Percentiles rank a stretch among this genome's conserved stretches.
Conservation (phyloP, 371 early-diverging fungal genomes). For the Choanephora cucurbitarum region DNA sequence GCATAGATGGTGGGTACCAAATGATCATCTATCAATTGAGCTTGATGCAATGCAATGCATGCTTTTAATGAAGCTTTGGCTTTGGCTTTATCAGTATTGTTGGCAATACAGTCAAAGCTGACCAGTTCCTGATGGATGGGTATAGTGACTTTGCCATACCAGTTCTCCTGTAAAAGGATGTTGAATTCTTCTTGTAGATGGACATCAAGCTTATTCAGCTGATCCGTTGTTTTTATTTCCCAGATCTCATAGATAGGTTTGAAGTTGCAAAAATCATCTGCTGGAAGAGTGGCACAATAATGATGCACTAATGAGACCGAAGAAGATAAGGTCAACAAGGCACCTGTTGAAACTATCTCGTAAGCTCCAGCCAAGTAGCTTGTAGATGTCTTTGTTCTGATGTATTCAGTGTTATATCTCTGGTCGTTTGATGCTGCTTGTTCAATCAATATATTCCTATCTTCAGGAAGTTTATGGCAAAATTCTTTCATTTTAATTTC, state of each 20-base stretch:
- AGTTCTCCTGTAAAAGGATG: not conserved
- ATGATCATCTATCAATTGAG: constrained; percentile 72
- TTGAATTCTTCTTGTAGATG: too few relatives aligned
- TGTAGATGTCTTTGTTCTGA: too few relatives aligned
- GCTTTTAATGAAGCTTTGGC: constrained; percentile 71
- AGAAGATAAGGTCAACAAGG: too few relatives aligned
- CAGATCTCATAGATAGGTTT: constrained; percentile 5
- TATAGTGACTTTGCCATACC: constrained; percentile 1
- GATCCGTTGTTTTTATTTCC: not conserved
- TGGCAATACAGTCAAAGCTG: constrained; percentile 12
- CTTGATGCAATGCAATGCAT: constrained; percentile 62
- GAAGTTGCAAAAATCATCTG: constrained; percentile 11
- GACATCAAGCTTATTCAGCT: too few relatives aligned
- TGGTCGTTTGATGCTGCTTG: too few relatives aligned
- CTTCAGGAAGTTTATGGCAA: constrained; percentile 44
- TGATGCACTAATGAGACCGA: not conserved
- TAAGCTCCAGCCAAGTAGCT: too few relatives aligned
- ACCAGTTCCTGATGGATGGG: not conserved
- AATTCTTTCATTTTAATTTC: constrained; percentile 57
- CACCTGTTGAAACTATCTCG: too few relatives aligned
- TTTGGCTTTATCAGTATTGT: constrained; percentile 57
- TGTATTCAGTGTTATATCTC: too few relatives aligned
- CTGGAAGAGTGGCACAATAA: constrained; percentile 9
- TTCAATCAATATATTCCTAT: constrained; percentile 24
- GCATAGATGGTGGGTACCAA: constrained; percentile 53